These are phyloP conservation scores for Coffea eugenioides DNA, from an alignment of 257 asterid species.

Conservation along the genomic window DNA sequence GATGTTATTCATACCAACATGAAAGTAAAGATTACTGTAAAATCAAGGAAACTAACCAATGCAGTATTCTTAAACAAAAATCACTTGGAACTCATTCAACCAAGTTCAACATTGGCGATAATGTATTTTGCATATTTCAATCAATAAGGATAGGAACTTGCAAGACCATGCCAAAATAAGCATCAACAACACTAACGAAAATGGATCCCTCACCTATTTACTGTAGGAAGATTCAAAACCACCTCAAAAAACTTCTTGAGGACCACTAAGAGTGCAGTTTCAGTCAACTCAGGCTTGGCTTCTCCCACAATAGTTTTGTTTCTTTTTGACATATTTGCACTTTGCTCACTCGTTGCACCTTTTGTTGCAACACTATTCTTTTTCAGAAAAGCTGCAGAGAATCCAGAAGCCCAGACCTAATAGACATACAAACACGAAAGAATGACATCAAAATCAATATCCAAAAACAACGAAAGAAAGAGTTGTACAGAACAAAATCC, in stretches of 20 bases:
- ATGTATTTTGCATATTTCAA: neutral
- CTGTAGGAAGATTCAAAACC: conserved; percentile 68
- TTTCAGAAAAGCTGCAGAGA: conserved; percentile 89
- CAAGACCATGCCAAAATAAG: neutral
- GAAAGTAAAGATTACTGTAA: neutral
- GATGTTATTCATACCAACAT: neutral
- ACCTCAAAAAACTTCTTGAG: conserved; percentile 75
- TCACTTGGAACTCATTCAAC: neutral
- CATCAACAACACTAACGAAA: neutral
- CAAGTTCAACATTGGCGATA: neutral
- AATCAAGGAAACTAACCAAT: neutral
- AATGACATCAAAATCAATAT: neutral
- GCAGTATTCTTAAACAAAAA: neutral
- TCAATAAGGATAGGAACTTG: neutral
- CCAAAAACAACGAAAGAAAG: neutral
- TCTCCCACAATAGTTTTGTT: conserved; percentile 45
- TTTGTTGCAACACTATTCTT: conserved; percentile 78
- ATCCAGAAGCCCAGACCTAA: conserved; percentile 93
- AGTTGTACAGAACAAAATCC: neutral
- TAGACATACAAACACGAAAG: neutral
- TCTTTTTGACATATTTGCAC: conserved; percentile 32
- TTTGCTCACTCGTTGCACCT: conserved; percentile 35
- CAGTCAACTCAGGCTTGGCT: conserved; percentile 65
- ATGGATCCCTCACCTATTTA: conserved; percentile 53
- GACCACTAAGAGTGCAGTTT: conserved; percentile 59